Base-by-base conservation (phyloP, 805 yeast species). In the Nakazawaea populi region DNA sequence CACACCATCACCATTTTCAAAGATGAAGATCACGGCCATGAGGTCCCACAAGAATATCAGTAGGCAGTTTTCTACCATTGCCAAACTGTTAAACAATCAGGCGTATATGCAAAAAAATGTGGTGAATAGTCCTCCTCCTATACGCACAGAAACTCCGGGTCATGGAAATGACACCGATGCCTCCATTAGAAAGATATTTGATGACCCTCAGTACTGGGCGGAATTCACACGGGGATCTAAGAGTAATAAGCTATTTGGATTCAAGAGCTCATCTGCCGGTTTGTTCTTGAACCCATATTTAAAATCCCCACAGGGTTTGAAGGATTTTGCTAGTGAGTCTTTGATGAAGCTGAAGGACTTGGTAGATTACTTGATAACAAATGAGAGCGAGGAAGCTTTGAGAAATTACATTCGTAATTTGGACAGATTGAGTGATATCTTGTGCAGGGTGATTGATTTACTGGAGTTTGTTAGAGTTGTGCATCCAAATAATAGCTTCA, bases 371-470 rank as follows among this genome's bases (percentile, higher is more conserved):
- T 80, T 92, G 71, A 68, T 80, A 12, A 60, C 60, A 6, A 78
- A 77, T 46, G 69, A 72, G 27, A 58, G 76, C 1, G 62, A 58
- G 0, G 69, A 71, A 8, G 87, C 79, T 1, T 59, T 76, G 24
- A 56, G 59, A 14, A 65, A 71, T 5, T 88, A 80, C 49, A 77
- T 92, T 49, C 62, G 79, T 42, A 80, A 82, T 48, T 70, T 94
- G 55, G 99, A 94, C 63, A 80, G 89, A 56, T 69, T 94, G 39
- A 87, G 96, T 60, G 98, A 94, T 62, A 79, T 86, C 31, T 68
- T 94, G 32, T 94, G 99, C 63, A 79, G 96, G 51, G 97, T 89
- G 5, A 91, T 94, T 40, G 99, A 94, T 66, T 76, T 92, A 46
- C 92, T 96, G 37, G 98, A 91, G 59, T 92, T 92, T 68, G 81